Evolutionary conservation across 257 asterid genomes (phyloP), one percentile per base, ranked within the genome.

Genomic region (Prunella vulgaris): DNA sequence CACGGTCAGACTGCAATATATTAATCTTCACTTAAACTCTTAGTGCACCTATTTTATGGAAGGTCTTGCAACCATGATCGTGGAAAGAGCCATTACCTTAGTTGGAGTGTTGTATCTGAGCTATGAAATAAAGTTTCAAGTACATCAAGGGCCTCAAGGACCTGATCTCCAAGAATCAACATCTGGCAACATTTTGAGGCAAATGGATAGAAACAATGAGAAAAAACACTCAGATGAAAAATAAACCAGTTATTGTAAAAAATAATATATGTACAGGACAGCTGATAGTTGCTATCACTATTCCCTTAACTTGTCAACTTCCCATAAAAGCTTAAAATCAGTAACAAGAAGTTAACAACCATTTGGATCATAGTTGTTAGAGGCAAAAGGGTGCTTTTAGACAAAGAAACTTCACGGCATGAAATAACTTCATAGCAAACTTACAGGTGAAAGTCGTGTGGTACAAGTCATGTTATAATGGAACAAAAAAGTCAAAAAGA

Each of bases 161-260:
- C 98, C 60, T 81, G 88, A 80, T 93, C 97, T 84, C 98, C 98
- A 12, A 86, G 89, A 76, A 93, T 82, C 75, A 90, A 77, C 86
- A 89, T 73, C 98, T 92, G 77, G 63, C 57, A 81, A 62, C 53
- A 73, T 33, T 56, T 49, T 51, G 37, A 68, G 61, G 35, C 57
- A 68, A 48, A 78, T 37, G 63, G 53, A 69, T 74, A 54, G 21
- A 69, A 27, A 66, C 22, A 70, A 37, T 20, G 24, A 62, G 32
- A 46, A 20, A 46, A 20, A 33, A 5, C n/a, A 12, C 37, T 21
- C 10, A 5, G 13, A 57, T 28, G 30, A 69, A 63, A 51, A 3
- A 48, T 3, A 35, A 66, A 48, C 52, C 61, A 28, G 60, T 25
- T 27, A 60, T 33, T 62, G 69, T 15, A 33, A 24, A 48, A 32